These are phyloP conservation scores for Mortierella sp. DNA, from an alignment of 371 early-diverging fungal genomes.

Conservation along the genomic window DNA sequence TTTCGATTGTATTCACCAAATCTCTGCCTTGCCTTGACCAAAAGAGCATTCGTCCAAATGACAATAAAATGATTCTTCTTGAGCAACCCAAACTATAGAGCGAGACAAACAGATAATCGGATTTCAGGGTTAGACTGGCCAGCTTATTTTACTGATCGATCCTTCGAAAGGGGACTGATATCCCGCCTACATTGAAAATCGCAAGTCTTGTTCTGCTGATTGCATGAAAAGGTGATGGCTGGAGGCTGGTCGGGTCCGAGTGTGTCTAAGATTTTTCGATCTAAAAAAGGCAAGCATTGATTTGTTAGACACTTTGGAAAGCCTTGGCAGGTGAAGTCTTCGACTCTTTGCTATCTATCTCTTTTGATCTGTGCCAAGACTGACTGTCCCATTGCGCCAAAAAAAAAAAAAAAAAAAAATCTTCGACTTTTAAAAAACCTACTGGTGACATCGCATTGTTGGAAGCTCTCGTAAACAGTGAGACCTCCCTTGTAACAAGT, in stretches of 20 bases:
- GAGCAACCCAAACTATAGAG: conserved; percentile 78
- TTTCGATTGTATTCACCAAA: background rate
- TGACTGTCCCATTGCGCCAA: background rate
- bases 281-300: conserved; percentile 7
- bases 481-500: conserved; percentile 87
- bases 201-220: conserved; percentile 50
- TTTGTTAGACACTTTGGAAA: background rate
- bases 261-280: conserved; percentile 46
- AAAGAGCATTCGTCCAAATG: conserved; percentile 75
- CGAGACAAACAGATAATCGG: background rate
- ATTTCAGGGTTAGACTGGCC: background rate
- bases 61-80: conserved; percentile 84
- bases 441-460: conserved; percentile 94
- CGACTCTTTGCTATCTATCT: background rate
- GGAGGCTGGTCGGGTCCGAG: conserved; percentile 50
- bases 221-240: conserved; percentile 52
- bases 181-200: conserved; percentile 50
- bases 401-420: background rate
- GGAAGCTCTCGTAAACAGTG: conserved; percentile 82
- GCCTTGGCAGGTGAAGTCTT: background rate
- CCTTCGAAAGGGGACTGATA: background rate
- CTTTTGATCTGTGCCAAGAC: background rate
- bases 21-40: conserved; percentile 59
- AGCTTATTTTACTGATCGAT: background rate
- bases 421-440: conserved; percentile 42